phyloP scores from a whole-genome alignment of 495 filamentous ascomycete genomes.

The Aspergillus steynii region DNA sequence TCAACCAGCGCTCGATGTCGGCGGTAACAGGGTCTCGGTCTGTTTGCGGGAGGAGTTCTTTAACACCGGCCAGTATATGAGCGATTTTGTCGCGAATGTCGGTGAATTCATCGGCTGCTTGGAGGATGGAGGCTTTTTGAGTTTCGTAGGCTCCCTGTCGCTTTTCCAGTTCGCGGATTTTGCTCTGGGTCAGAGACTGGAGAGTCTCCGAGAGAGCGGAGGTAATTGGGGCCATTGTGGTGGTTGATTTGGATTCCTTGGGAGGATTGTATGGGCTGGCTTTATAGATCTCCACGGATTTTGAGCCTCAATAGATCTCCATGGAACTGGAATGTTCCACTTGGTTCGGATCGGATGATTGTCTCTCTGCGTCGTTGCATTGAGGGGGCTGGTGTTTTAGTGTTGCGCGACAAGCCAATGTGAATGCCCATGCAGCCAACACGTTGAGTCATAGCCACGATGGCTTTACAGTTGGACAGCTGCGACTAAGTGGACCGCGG shows the following conservation, averaged over 20 bases:
- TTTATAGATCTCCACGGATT: too few relatives aligned
- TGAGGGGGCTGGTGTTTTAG: too few relatives aligned
- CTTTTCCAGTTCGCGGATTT: constrained; percentile 56
- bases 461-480: too few relatives aligned
- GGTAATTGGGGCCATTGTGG: constrained; percentile 17
- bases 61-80: constrained; percentile 16
- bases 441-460: too few relatives aligned
- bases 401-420: too few relatives aligned
- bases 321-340: too few relatives aligned
- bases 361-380: too few relatives aligned
- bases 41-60: constrained; percentile 15
- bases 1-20: constrained; percentile 40
- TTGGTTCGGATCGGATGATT: too few relatives aligned
- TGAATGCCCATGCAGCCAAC: too few relatives aligned
- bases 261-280: too few relatives aligned
- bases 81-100: constrained; percentile 11
- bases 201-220: constrained; percentile 48
- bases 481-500: too few relatives aligned
- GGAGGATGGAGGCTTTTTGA: constrained; percentile 29
- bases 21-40: constrained; percentile 10
- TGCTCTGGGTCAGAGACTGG: constrained; percentile 57
- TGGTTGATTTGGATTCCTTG: neutral
- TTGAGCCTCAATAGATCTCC: too few relatives aligned
- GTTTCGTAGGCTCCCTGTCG: constrained; percentile 46
- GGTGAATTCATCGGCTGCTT: constrained; percentile 6